Evolutionary conservation across 2,329 filamentous ascomycete species (phyloP), one percentile per base, ranked within the genome.

Genomic region (Sporothrix brunneoviolacea): DNA sequence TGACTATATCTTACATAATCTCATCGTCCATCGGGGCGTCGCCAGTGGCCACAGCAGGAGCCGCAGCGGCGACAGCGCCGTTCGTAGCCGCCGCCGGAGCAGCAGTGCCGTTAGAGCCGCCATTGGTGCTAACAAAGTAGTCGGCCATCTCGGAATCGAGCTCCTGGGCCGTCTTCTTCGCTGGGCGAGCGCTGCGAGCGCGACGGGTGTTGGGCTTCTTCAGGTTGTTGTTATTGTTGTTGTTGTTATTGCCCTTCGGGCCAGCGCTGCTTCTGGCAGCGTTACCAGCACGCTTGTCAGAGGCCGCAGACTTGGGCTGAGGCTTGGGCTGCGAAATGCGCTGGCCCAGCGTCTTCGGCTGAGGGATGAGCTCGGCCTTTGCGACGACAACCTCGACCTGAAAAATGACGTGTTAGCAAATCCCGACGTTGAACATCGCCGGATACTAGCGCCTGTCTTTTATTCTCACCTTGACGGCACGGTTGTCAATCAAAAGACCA

Each of bases 111-210:
- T 50, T 57, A 27, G 58, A 50, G 22, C 58, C 57, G 7, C 71
- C 74, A 58, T 73, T 73, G 47, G 67, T 72, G 57, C 70, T 64
- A 30, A 76, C 82, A 65, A 94, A 97, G 73, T 98, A 98, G 68
- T 97, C 93, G 18, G 82, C 84, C 93, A 98, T 98, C 68, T 98
- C 93, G 4, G 88, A 90, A 67, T 98, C 93, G 22, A 98, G 82
- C 72, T 98, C 91, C 66, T 95, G 91, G 1, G 86, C 83, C 0
- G 90, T 95, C 86, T 97, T 97, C 73, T 94, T 75, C 62, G 83
- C 71, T 59, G 85, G 76, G 61, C 85, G 80, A 57, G 77, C 73
- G 62, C 73, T 84, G 59, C 83, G 82, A 37, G 65, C 68, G 55
- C 74, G 73, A 51, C 76, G 73, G 8, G 37, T 36, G 7, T 36